Percentiles rank a stretch among this genome's conserved stretches.
These are phyloP conservation scores for Nitzschia sp. DNA, from an alignment of 108 stramenopile species.

Conservation along the genomic window DNA sequence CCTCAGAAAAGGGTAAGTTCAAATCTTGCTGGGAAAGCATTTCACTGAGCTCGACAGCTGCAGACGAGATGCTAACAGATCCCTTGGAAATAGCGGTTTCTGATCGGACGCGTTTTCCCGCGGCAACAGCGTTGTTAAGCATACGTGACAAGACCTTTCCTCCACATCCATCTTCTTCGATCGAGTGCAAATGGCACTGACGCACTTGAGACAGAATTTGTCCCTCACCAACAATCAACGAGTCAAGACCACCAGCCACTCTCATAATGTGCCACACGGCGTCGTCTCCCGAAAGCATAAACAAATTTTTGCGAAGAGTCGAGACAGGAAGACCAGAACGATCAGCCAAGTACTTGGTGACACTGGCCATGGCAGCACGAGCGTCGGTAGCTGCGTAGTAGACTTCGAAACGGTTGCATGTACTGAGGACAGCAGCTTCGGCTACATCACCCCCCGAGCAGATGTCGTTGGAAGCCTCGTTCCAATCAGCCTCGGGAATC, in stretches of 20 bases:
- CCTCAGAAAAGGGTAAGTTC: conserved; percentile 86
- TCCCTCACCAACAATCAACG: conserved; percentile 98
- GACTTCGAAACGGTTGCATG: conserved; percentile 99
- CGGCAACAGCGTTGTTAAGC: conserved; percentile 94
- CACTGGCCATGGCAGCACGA: conserved; percentile 86
- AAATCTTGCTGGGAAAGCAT: conserved; percentile 79
- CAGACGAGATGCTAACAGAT: conserved; percentile 90
- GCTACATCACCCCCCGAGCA: conserved; percentile 74
- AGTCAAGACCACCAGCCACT: conserved; percentile 96
- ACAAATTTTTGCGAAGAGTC: conserved; percentile 85
- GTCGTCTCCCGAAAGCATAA: conserved; percentile 94
- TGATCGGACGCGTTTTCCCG: conserved; percentile 95
- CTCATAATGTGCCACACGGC: conserved; percentile 98
- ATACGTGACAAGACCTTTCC: conserved; percentile 94
- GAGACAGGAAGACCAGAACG: conserved; percentile 84
- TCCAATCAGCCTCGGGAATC: conserved; percentile 95
- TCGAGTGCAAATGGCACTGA: conserved; percentile 95
- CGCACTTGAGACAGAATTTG: conserved; percentile 97
- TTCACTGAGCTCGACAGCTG: conserved; percentile 95
- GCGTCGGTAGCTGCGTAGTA: conserved; percentile 93
- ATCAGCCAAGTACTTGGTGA: conserved; percentile 85
- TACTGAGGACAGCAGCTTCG: conserved; percentile 95
- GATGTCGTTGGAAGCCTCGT: conserved; percentile 80
- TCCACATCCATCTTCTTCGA: conserved; percentile 94
- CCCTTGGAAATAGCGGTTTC: conserved; percentile 98